Base-by-base conservation (phyloP, 2,329 filamentous ascomycete genomes). In the Colletotrichum karsti region DNA sequence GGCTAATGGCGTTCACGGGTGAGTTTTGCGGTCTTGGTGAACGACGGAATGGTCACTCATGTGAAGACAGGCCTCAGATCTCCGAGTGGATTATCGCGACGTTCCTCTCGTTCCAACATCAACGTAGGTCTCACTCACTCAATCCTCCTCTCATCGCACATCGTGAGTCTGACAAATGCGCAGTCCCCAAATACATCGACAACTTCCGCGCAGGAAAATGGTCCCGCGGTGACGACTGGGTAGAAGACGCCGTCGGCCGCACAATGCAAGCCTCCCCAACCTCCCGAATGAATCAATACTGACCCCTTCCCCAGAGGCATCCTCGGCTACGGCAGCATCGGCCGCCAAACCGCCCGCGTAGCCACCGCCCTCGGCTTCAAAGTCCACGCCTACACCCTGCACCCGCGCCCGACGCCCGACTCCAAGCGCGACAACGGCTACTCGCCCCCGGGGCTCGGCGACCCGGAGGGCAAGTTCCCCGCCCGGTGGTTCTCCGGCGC, bases 381-480 rank as follows among this genome's bases (percentile, higher is more conserved):
- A 28, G 87, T 95, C 0, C 84, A 94, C 74, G 93, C 92, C 1
- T 94, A 92, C 80, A 95, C 92, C 0, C 89, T 92, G 0, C 88
- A 88, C 26, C 87, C 91, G 1, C 90, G 91, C n/a, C 77, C 82
- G 8, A 93, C 92, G 0, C 86, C 89, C 0, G 90, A 90, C 61
- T 91, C 89, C 1, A 87, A 86, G 48, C 82, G 79, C 28, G 92
- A 95, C 77, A 76, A 80, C 13, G 87, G 89, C 6, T 95, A 91
- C 79, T 87, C 91, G 35, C 88, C 93, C 0, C 88, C 90, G 0
- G 89, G 90, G 0, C 92, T 92, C 7, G 87, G 86, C 5, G 87
- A 88, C 56, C 81, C 82, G 2, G 79, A 84, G 0, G 86, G 86
- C 10, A 58, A 74, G 7, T 78, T 86, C n/a, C 87, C 87, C 0